phyloP scores from a whole-genome alignment of 106 monocot species.

The Dactylorhiza incarnata region DNA sequence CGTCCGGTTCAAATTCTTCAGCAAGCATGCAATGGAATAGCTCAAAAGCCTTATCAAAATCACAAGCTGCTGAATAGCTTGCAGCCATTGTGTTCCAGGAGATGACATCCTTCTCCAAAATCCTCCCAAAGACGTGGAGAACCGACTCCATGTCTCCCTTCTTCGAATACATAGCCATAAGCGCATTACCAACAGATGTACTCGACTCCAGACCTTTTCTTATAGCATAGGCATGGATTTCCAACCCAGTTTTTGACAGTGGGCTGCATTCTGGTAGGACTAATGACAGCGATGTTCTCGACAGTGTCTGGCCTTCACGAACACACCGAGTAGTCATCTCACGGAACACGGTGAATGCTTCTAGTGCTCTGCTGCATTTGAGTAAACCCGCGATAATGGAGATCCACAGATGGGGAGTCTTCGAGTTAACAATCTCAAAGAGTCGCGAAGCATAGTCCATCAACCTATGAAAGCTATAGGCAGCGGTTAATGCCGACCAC shows the following conservation, averaged over 20 bases:
- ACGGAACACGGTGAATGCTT: slow-evolving; percentile 46
- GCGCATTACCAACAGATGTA: slow-evolving; percentile 59
- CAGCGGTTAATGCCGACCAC: slow-evolving; percentile 24
- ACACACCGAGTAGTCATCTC: slow-evolving; percentile 28
- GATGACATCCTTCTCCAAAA: slow-evolving; percentile 43
- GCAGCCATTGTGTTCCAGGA: slow-evolving; percentile 75
- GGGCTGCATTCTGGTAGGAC: slow-evolving; percentile 42
- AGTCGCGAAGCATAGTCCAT: slow-evolving; percentile 32
- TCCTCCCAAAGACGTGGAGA: slow-evolving; percentile 36
- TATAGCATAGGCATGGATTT: slow-evolving; percentile 74
- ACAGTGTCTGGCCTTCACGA: slow-evolving; percentile 20
- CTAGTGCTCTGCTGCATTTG: slow-evolving; percentile 6
- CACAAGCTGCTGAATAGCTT: slow-evolving; percentile 20
- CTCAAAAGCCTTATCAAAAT: slow-evolving; percentile 33
- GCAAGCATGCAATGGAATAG: slow-evolving; percentile 44
- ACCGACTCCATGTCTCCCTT: slow-evolving; percentile 25
- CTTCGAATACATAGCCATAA: slow-evolving; percentile 68
- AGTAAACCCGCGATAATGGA: slow-evolving; percentile 64
- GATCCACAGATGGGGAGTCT: slow-evolving; percentile 28
- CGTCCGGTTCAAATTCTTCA: slow-evolving; percentile 45
- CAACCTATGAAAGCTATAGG: slow-evolving; percentile 29
- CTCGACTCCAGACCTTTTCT: slow-evolving; percentile 38
- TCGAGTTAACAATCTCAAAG: slow-evolving; percentile 28
- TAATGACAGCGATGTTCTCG: slow-evolving; percentile 45
- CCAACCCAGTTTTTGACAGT: slow-evolving; percentile 34